Evolutionary conservation across 176 grass and related monocot genomes (phyloP), one percentile per base, ranked within the genome.

Genomic region (Aegilops bicornis): DNA sequence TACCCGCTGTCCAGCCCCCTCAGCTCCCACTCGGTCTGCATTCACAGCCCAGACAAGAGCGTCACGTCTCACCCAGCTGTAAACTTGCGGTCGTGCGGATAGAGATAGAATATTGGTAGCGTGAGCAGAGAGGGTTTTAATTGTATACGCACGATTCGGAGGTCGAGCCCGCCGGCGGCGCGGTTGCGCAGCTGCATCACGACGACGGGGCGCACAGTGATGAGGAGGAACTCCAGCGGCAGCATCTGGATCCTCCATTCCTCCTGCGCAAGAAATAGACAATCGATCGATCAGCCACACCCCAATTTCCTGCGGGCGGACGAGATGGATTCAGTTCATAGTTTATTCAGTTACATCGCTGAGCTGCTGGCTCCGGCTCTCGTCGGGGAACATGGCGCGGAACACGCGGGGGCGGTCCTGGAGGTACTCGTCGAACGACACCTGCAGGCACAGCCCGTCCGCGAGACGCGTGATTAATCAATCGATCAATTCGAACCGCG

Each of bases 361-460:
- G 17, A 95, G 56, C 65, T 84, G 87, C 87, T 91, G 52, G 87
- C 89, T 89, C 30, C 91, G 65, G 83, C 52, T 69, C 82, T 93
- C 86, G 87, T 95, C 94, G 52, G 91, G 94, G 88, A 93, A 95
- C 91, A 93, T 95, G 52, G 94, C 91, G 72, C 84, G 89, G 91
- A 95, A 95, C 72, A 95, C 78, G 77, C 91, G 87, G 12, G 87
- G 72, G 39, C 78, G 80, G 86, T 95, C 87, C 64, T 71, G 73
- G 87, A 93, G 76, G 86, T 95, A 95, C 80, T 93, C 91, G 80
- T 93, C 91, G 64, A 95, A 95, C 64, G 89, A 91, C 54, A 81
- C 89, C 94, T 93, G 83, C 76, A 17, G 3, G 10, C 15, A 70
- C 1, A 88, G 27, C 33, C 35, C 15, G 50, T 54, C 50, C 15